Conservation (phyloP, 306 rosid species). For the Castanea sativa region DNA sequence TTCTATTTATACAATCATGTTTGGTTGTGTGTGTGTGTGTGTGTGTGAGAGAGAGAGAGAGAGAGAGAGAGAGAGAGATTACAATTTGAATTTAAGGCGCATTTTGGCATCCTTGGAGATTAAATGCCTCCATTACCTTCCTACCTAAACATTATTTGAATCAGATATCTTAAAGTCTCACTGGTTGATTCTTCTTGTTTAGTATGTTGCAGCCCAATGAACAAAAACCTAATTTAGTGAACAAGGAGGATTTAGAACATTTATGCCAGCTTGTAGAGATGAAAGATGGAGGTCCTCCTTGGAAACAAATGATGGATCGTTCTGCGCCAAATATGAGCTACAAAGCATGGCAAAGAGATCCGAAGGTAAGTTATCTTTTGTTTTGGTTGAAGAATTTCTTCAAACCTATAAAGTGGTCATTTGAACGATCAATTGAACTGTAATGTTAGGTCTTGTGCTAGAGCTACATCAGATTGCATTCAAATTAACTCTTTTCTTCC, state of each 20-base stretch:
- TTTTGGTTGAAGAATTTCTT: neutral
- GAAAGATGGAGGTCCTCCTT: slow-evolving; percentile 62
- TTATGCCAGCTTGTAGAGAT: slow-evolving; percentile 46
- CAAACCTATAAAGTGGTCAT: neutral
- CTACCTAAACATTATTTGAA: neutral
- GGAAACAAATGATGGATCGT: slow-evolving; percentile 59
- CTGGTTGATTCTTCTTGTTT: neutral
- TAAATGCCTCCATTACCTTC: no score
- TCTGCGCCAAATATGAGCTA: slow-evolving; percentile 47
- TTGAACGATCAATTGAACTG: neutral
- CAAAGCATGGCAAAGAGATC: slow-evolving; percentile 62
- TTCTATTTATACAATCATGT: neutral
- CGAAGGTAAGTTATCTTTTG: slow-evolving; percentile 30
- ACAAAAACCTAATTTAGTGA: slow-evolving; percentile 21
- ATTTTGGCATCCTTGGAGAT: no score
- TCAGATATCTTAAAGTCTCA: slow-evolving; percentile 10
- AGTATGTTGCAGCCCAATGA: slow-evolving; percentile 11
- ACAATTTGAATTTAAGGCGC: no score
- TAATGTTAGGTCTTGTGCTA: neutral
- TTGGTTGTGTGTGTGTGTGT: neutral
- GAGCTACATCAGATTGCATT: neutral
- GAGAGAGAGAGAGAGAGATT: neutral
- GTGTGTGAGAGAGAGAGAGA: no score
- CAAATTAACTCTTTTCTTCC: neutral
- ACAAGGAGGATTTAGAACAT: slow-evolving; percentile 36